phyloP scores from a whole-genome alignment of 73 alveolate genomes.

The Paramecium caudatum region DNA sequence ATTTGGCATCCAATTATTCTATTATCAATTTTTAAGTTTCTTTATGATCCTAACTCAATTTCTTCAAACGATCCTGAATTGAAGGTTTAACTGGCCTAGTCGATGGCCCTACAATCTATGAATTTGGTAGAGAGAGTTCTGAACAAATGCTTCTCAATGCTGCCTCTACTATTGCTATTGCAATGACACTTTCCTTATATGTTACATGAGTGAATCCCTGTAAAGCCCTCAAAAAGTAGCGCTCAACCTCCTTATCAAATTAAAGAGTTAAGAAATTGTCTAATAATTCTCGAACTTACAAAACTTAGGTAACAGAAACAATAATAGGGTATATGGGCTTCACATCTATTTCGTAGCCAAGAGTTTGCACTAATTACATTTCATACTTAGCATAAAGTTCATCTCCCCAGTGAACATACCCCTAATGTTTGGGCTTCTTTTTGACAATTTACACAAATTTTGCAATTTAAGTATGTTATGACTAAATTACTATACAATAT shows the following conservation, averaged over 20 bases:
- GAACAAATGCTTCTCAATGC: background rate
- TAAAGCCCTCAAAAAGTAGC: background rate
- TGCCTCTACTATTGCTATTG: background rate
- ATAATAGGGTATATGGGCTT: constrained; percentile 5
- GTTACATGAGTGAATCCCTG: constrained; percentile 5
- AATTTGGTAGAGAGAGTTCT: background rate
- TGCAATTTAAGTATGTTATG: no score
- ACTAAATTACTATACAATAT: no score
- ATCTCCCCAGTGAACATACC: constrained; percentile 35
- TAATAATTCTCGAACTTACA: background rate
- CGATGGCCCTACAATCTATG: background rate
- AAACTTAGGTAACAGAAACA: background rate
- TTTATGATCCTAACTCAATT: background rate
- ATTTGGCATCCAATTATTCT: background rate
- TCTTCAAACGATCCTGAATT: background rate
- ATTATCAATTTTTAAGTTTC: background rate
- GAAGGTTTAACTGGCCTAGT: background rate
- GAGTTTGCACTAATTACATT: background rate
- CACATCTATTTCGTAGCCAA: constrained; percentile 11
- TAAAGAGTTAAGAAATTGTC: background rate
- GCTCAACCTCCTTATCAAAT: background rate
- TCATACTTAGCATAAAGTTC: constrained; percentile 41
- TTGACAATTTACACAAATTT: background rate
- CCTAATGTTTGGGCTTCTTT: constrained; percentile 37
- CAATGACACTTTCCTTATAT: background rate